Conservation (phyloP, 768 basidiomycete genomes). For the Mycena capillaripes region DNA sequence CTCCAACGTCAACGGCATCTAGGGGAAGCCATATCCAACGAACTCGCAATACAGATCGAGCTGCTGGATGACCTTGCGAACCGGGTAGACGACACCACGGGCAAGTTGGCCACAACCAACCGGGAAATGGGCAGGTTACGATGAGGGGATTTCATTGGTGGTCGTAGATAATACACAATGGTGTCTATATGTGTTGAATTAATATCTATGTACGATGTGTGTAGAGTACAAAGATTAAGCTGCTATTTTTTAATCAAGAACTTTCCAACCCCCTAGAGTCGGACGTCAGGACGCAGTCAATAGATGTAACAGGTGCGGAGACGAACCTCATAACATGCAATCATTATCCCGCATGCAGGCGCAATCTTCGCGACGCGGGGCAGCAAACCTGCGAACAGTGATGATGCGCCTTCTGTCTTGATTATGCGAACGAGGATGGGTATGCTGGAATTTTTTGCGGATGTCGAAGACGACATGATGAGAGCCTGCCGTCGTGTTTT, state of each 20-base stretch:
- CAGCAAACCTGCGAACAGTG: slow-evolving; percentile 86
- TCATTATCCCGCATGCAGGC: slow-evolving; percentile 99
- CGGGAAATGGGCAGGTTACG: slow-evolving; percentile 87
- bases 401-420: slow-evolving; percentile 81
- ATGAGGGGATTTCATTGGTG: slow-evolving; percentile 43
- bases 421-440: slow-evolving; percentile 79
- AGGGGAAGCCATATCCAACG: slow-evolving; percentile 87
- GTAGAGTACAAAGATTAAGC: slow-evolving; percentile 47
- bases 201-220: slow-evolving; percentile 41
- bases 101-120: slow-evolving; percentile 84
- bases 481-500: slow-evolving; percentile 95
- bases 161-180: slow-evolving; percentile 37
- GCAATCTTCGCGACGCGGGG: slow-evolving; percentile 96
- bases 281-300: slow-evolving; percentile 27
- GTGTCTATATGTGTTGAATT: slow-evolving; percentile 32
- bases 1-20: slow-evolving; percentile 88
- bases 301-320: neutral
- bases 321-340: slow-evolving; percentile 92
- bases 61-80: slow-evolving; percentile 83
- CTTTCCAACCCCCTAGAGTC: slow-evolving; percentile 69
- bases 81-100: slow-evolving; percentile 83
- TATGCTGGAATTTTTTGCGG: slow-evolving; percentile 64
- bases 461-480: slow-evolving; percentile 69
- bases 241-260: slow-evolving; percentile 57
- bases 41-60: slow-evolving; percentile 89